Evolutionary conservation across 768 basidiomycete genomes (phyloP).

Genomic region (Lactifluus echinatus): DNA sequence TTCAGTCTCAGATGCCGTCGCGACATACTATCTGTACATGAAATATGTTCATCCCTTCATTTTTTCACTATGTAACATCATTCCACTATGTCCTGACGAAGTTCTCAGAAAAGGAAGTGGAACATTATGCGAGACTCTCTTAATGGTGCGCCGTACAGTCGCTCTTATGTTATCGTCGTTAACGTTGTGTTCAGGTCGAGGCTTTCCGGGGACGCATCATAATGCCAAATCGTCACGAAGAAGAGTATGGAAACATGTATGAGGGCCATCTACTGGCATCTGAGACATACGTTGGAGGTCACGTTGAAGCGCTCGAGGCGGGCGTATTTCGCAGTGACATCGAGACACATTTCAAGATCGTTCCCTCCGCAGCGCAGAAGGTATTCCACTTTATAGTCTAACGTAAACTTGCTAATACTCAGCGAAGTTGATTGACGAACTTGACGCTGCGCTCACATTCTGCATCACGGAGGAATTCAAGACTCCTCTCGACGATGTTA

Average conservation of each 20-base stretch:
- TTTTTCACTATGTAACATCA: conserved; percentile 98
- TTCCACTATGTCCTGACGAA: conserved; percentile 93
- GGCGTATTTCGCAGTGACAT: conserved; percentile 98
- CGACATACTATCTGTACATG: conserved; percentile 99
- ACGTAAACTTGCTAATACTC: conserved; percentile 1
- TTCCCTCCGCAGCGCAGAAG: conserved; percentile 77
- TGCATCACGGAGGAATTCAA: conserved; percentile 82
- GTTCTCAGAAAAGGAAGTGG: conserved; percentile 94
- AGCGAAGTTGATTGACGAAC: conserved; percentile 78
- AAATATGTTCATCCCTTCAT: conserved; percentile 99
- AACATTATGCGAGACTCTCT: conserved; percentile 91
- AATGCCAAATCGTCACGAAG: conserved; percentile 97
- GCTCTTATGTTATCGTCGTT: neutral
- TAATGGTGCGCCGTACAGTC: conserved; percentile 65
- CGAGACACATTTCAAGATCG: conserved; percentile 88
- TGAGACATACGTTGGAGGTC: conserved; percentile 98
- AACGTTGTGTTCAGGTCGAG: conserved; percentile 61
- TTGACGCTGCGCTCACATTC: conserved; percentile 87
- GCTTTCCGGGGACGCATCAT: conserved; percentile 87
- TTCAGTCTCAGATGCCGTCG: conserved; percentile 98
- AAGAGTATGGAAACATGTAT: conserved; percentile 83
- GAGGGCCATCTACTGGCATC: conserved; percentile 95
- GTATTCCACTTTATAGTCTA: conserved; percentile 31
- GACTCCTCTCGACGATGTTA: conserved; percentile 69
- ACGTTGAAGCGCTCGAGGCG: conserved; percentile 96